A percentile compares a stretch with the other conserved stretches of the same genome.
Conservation (phyloP, 169 alveolate species). For the Plasmodium adleri region DNA sequence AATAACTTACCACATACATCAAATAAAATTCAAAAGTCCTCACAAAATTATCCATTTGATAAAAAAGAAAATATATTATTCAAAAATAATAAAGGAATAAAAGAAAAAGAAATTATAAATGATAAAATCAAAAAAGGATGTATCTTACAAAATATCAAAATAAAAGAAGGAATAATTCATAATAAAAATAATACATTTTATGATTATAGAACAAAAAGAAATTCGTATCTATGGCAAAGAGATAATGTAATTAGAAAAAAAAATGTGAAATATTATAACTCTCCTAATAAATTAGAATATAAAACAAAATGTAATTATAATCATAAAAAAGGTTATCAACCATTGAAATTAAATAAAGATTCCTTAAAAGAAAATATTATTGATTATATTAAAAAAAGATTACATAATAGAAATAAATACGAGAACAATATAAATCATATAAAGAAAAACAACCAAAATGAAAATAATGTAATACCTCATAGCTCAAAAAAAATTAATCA, state of each 20-base stretch:
- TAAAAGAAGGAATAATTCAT: not conserved
- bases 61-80: not conserved
- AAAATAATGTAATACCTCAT: not conserved
- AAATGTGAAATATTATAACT: not conserved
- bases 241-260: constrained; percentile 26
- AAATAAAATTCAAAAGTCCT: not conserved
- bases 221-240: constrained; percentile 55
- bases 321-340: not conserved
- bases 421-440: not conserved
- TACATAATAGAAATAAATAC: constrained; percentile 5
- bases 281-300: not conserved
- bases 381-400: constrained; percentile 29
- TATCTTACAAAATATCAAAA: not conserved
- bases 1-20: too few species aligned
- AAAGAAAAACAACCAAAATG: not conserved
- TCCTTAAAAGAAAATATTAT: constrained; percentile 46
- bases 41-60: not conserved
- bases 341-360: not conserved
- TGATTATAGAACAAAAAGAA: constrained; percentile 6
- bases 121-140: not conserved
- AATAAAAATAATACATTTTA: not conserved
- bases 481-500: not conserved
- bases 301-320: not conserved
- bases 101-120: not conserved
- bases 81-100: not conserved